These are phyloP conservation scores for Fermentozyma sake DNA, from an alignment of 1,139 yeast species.

Conservation along the genomic window DNA sequence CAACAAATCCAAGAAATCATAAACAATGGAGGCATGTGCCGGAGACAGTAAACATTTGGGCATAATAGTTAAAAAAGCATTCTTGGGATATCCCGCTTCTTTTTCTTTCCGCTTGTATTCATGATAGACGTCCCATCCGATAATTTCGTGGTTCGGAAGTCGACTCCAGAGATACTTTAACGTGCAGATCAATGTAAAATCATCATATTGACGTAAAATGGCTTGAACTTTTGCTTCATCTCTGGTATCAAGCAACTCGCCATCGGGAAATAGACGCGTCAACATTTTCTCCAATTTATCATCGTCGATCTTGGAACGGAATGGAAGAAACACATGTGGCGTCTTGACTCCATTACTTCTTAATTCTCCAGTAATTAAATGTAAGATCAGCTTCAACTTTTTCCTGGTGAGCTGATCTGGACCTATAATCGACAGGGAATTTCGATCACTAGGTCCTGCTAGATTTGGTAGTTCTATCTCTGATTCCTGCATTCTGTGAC, in stretches of 20 bases:
- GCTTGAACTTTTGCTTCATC: conserved; percentile 30
- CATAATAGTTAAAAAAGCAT: conserved; percentile 74
- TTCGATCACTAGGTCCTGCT: conserved; percentile 8
- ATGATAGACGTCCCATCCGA: conserved; percentile 82
- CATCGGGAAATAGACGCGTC: conserved; percentile 49
- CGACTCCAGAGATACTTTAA: conserved; percentile 85
- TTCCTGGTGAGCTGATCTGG: conserved; percentile 54
- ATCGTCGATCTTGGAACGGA: conserved; percentile 62
- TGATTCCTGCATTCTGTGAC: no score
- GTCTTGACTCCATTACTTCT: conserved; percentile 54
- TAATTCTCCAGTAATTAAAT: conserved; percentile 59
- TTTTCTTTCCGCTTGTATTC: conserved; percentile 65
- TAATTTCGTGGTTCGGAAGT: conserved; percentile 70
- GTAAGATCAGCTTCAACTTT: conserved; percentile 60
- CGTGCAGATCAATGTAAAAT: conserved; percentile 65
- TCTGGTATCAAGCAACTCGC: conserved; percentile 31
- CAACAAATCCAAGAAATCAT: conserved; percentile 77
- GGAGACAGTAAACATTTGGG: conserved; percentile 80
- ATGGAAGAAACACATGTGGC: conserved; percentile 65
- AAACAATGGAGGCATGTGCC: conserved; percentile 84
- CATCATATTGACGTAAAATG: conserved; percentile 48
- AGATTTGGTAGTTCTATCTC: conserved; percentile 15
- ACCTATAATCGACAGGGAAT: conserved; percentile 9
- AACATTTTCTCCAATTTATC: conserved; percentile 50
- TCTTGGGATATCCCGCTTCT: conserved; percentile 60